phyloP scores from a whole-genome alignment of 192 early-diverging fungal genomes.

The Endogone sp. region DNA sequence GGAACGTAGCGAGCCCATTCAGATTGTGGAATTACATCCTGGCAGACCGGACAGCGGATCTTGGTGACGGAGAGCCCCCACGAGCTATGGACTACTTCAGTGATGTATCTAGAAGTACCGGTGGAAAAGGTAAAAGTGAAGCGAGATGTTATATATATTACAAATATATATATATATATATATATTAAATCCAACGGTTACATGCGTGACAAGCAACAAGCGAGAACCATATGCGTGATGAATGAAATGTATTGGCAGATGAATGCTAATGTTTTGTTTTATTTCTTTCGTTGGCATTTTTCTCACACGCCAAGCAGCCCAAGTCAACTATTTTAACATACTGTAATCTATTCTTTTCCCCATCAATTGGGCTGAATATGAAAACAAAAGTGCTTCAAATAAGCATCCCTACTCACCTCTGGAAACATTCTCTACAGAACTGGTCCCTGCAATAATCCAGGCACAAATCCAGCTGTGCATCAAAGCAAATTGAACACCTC shows the following conservation, averaged over 20 bases:
- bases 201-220: too few species aligned
- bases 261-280: too few species aligned
- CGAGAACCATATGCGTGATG: too few species aligned
- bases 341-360: too few species aligned
- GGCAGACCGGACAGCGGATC: constrained; percentile 57
- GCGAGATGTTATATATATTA: too few species aligned
- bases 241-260: too few species aligned
- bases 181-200: too few species aligned
- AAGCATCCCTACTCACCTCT: constrained; percentile 28
- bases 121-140: neutral
- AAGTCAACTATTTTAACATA: too few species aligned
- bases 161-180: too few species aligned
- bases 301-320: too few species aligned
- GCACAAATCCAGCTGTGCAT: constrained; percentile 50
- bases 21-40: constrained; percentile 35
- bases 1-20: constrained; percentile 59
- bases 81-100: constrained; percentile 51
- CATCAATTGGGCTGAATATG: too few species aligned
- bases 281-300: too few species aligned
- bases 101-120: constrained; percentile 42
- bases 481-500: constrained; percentile 57
- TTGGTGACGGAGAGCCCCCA: constrained; percentile 55
- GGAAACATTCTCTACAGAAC: constrained; percentile 52
- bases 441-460: constrained; percentile 53
- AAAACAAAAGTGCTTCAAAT: constrained; percentile 3